phyloP scores from a whole-genome alignment of 2,329 filamentous ascomycete species.

The Dactylellina haptotyla region DNA sequence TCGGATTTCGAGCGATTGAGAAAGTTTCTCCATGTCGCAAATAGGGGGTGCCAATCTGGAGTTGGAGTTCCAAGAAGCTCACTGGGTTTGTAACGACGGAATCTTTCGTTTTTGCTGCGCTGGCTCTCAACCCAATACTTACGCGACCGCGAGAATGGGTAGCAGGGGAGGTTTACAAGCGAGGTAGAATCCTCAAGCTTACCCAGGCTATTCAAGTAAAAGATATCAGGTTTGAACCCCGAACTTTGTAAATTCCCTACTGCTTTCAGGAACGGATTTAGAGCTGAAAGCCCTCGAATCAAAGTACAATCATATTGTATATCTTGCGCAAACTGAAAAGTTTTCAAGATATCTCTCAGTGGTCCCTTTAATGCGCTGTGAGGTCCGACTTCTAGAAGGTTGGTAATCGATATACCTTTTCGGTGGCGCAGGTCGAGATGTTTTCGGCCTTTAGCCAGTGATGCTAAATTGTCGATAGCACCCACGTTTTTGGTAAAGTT shows the following conservation, averaged over 20 bases:
- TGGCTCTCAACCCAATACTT: constrained; percentile 27
- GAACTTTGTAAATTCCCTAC: too few species aligned
- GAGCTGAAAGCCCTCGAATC: too few species aligned
- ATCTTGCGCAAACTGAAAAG: too few species aligned
- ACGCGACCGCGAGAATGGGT: constrained; percentile 25
- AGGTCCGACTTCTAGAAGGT: too few species aligned
- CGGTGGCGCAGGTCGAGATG: constrained; percentile 11
- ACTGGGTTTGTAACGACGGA: constrained; percentile 7
- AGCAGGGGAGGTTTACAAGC: constrained; percentile 6
- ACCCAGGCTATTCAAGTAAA: too few species aligned
- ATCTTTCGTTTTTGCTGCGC: constrained; percentile 24
- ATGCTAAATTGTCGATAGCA: constrained; percentile 10
- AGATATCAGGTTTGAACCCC: too few species aligned
- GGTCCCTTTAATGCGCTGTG: too few species aligned
- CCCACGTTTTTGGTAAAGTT: constrained; percentile 6
- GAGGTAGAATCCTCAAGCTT: too few species aligned
- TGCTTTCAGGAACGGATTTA: too few species aligned
- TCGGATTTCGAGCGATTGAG: constrained; percentile 13
- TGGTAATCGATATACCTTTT: too few species aligned
- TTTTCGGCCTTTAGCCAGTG: neutral
- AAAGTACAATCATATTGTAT: too few species aligned
- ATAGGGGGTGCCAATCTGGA: constrained; percentile 9
- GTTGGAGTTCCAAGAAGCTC: constrained; percentile 11
- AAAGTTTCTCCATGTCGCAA: constrained; percentile 24
- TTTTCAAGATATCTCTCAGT: too few species aligned